phyloP scores from a whole-genome alignment of 768 basidiomycete species.

The Boletellus sp. region DNA sequence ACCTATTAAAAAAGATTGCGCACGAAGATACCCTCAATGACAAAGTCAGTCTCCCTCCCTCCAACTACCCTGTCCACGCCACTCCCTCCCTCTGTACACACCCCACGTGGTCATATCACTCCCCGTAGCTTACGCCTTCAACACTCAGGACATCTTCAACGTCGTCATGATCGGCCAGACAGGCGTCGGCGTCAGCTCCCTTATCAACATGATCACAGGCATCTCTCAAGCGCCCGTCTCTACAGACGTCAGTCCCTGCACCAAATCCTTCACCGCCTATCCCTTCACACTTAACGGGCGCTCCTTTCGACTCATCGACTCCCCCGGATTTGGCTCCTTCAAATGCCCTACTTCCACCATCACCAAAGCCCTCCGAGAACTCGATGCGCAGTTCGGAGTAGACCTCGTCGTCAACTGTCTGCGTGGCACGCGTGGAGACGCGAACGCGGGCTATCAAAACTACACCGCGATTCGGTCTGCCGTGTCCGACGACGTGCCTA shows the following conservation, averaged over 20 bases:
- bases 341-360: constrained; percentile 24
- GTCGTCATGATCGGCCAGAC: constrained; percentile 31
- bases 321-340: constrained; percentile 28
- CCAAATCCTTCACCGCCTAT: constrained; percentile 23
- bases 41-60: constrained; percentile 19
- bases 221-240: constrained; percentile 18
- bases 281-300: constrained; percentile 25
- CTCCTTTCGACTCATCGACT: constrained; percentile 29
- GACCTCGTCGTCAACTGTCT: constrained; percentile 29
- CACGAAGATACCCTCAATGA: constrained; percentile 21
- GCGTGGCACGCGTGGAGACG: constrained; percentile 27
- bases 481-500: constrained; percentile 30
- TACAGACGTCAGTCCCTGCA: constrained; percentile 30
- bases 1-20: constrained; percentile 22
- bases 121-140: not conserved
- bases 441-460: constrained; percentile 28
- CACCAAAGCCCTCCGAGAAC: constrained; percentile 25
- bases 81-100: not conserved
- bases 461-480: constrained; percentile 26
- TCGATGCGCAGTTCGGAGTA: constrained; percentile 26
- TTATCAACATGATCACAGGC: constrained; percentile 37
- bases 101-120: not conserved
- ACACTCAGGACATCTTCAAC: constrained; percentile 26
- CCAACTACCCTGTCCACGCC: not conserved
- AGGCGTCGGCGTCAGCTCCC: constrained; percentile 37